phyloP scores from a whole-genome alignment of 495 filamentous ascomycete species.

The Neurospora sp. region DNA sequence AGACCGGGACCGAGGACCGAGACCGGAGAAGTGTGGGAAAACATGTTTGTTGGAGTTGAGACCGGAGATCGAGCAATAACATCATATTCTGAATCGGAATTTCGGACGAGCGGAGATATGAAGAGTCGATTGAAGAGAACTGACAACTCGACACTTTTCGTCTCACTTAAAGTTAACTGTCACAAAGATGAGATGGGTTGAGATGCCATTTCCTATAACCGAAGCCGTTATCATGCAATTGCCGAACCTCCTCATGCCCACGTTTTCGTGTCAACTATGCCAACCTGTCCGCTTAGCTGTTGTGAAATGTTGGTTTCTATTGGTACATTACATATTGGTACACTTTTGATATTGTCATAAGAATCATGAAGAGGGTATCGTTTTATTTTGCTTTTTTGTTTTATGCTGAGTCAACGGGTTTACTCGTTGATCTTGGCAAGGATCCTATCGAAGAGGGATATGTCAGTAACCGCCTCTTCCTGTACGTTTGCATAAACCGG shows the following conservation, averaged over 20 bases:
- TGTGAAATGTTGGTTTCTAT: slow-evolving; percentile 8
- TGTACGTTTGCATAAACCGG: not conserved
- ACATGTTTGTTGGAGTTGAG: not conserved
- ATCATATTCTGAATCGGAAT: not conserved
- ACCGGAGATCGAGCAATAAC: not conserved
- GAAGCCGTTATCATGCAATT: not conserved
- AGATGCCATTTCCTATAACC: not conserved
- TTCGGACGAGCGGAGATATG: not conserved
- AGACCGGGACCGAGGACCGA: not conserved
- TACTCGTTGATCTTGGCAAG: slow-evolving; percentile 88
- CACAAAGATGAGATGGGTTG: not conserved
- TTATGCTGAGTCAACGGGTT: slow-evolving; percentile 8
- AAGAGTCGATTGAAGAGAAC: not conserved
- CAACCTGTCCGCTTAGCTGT: not conserved
- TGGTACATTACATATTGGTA: slow-evolving; percentile 22
- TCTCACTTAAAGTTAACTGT: not conserved
- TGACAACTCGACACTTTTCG: not conserved
- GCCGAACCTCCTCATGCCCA: not conserved
- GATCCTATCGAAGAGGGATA: slow-evolving; percentile 39
- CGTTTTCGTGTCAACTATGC: not conserved
- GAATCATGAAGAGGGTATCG: slow-evolving; percentile 23
- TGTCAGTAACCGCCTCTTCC: slow-evolving; percentile 15
- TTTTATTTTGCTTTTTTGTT: slow-evolving; percentile 13
- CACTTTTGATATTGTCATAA: slow-evolving; percentile 21
- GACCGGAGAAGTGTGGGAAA: not conserved